Evolutionary conservation across 257 asterid species (phyloP).

Genomic region (Eustoma russellianum): DNA sequence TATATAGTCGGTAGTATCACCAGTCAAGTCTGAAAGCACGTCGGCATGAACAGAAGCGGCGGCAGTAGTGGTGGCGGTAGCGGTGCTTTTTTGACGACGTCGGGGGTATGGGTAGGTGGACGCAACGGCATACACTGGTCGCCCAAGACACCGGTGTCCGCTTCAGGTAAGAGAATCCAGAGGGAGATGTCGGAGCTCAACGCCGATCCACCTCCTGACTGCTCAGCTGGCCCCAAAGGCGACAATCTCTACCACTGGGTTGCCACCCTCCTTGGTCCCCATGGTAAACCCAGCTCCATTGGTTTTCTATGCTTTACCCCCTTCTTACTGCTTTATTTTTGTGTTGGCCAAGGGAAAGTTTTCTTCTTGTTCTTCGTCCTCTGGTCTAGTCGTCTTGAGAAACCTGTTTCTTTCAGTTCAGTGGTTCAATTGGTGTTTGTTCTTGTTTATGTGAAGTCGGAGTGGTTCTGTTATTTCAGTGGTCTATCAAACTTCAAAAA

Average conservation of each 20-base stretch:
- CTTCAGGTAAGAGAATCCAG: constrained; percentile 84
- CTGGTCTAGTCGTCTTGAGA: too few relatives aligned
- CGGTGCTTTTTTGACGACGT: neutral
- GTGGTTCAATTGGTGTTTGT: too few relatives aligned
- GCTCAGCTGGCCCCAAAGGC: constrained; percentile 96
- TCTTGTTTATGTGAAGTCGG: too few relatives aligned
- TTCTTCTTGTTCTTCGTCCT: too few relatives aligned
- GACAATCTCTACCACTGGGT: constrained; percentile 99
- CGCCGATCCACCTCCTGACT: constrained; percentile 73
- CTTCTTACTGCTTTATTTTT: too few relatives aligned
- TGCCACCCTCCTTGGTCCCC: constrained; percentile 83
- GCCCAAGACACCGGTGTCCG: constrained; percentile 71
- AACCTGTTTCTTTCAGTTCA: too few relatives aligned
- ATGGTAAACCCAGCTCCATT: constrained; percentile 23
- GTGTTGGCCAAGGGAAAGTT: too few relatives aligned
- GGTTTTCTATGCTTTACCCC: too few relatives aligned
- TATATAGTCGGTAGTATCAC: too few relatives aligned
- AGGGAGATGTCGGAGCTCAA: constrained; percentile 80
- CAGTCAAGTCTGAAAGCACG: too few relatives aligned
- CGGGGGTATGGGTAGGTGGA: constrained; percentile 21
- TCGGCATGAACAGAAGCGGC: neutral
- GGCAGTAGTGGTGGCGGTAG: neutral
- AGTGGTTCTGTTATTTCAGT: too few relatives aligned
- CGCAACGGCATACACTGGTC: constrained; percentile 39
- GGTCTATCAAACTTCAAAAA: too few relatives aligned